A percentile compares a stretch with the other conserved stretches of the same genome.
Conservation (phyloP, 176 grass and related monocot genomes). For the Oryza nivara region DNA sequence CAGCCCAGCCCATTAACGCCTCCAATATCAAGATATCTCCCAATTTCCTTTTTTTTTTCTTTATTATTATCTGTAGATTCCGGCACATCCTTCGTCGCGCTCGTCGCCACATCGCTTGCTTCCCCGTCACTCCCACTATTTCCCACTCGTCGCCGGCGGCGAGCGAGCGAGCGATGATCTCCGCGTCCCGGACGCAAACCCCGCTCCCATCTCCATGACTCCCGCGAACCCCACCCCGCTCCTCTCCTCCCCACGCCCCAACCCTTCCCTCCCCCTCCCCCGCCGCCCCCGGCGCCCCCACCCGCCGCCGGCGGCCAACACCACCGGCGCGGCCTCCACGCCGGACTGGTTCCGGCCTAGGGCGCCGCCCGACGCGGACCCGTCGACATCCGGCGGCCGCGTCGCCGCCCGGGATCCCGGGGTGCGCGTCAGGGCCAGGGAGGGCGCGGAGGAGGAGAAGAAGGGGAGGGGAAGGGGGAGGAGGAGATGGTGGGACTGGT, state of each 20-base stretch:
- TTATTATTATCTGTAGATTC: neutral
- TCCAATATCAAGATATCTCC: conserved; percentile 17
- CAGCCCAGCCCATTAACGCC: neutral
- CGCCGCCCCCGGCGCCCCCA: conserved; percentile 7
- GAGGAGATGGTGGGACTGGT: conserved; percentile 85
- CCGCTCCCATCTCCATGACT: conserved; percentile 49
- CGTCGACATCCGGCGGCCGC: conserved; percentile 44
- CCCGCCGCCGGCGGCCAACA: conserved; percentile 50
- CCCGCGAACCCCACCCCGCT: conserved; percentile 34
- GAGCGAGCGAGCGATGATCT: conserved; percentile 62
- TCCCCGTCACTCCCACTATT: conserved; percentile 1
- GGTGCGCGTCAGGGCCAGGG: conserved; percentile 81
- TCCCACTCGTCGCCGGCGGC: conserved; percentile 41
- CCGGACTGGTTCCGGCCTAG: conserved; percentile 78
- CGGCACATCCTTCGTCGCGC: neutral
- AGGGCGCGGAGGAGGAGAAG: conserved; percentile 50
- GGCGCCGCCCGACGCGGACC: conserved; percentile 17
- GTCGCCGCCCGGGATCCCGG: conserved; percentile 64
- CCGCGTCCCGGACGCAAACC: conserved; percentile 28
- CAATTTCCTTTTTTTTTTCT: neutral
- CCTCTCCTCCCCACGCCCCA: conserved; percentile 37
- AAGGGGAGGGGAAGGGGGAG: conserved; percentile 37
- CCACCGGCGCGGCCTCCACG: conserved; percentile 57
- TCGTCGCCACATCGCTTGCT: conserved; percentile 14
- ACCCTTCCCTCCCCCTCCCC: neutral